These are phyloP conservation scores for Aspergillus egyptiacus DNA, from an alignment of 495 filamentous ascomycete species.

Conservation along the genomic window DNA sequence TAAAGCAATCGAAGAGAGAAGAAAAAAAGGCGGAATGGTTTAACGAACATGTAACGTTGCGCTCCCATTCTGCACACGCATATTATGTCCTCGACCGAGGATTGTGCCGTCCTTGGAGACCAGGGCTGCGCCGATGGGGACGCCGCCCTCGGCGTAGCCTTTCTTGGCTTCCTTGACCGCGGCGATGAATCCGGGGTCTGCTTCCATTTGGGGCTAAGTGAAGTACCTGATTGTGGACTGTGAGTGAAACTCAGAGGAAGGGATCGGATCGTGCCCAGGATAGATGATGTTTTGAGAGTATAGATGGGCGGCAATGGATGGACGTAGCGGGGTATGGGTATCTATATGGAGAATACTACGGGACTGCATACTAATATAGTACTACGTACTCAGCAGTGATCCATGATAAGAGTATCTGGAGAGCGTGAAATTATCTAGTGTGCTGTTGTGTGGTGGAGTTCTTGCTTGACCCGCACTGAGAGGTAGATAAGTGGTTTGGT, in stretches of 20 bases:
- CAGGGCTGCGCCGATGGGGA: slow-evolving; percentile 77
- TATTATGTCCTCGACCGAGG: slow-evolving; percentile 75
- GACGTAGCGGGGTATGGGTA: too few species aligned
- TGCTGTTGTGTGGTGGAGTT: slow-evolving; percentile 13
- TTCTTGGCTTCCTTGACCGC: slow-evolving; percentile 74
- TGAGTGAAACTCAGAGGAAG: too few species aligned
- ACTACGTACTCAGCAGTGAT: too few species aligned
- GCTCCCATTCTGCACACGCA: slow-evolving; percentile 71
- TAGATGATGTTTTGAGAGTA: not conserved
- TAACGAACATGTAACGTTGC: slow-evolving; percentile 66
- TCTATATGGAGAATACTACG: not conserved
- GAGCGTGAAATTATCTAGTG: too few species aligned
- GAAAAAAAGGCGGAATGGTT: not conserved
- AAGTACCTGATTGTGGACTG: too few species aligned
- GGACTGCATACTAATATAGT: too few species aligned
- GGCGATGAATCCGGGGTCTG: slow-evolving; percentile 45
- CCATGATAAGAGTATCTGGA: too few species aligned
- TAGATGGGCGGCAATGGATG: too few species aligned
- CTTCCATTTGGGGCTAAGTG: too few species aligned
- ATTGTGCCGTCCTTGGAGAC: slow-evolving; percentile 65
- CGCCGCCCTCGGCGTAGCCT: slow-evolving; percentile 65
- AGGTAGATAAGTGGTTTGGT: too few species aligned
- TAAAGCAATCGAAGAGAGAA: not conserved
- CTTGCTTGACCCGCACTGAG: slow-evolving; percentile 18
- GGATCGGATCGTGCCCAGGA: too few species aligned